Conservation (phyloP, 2,329 filamentous ascomycete species). For the Hypoxylon sp. region DNA sequence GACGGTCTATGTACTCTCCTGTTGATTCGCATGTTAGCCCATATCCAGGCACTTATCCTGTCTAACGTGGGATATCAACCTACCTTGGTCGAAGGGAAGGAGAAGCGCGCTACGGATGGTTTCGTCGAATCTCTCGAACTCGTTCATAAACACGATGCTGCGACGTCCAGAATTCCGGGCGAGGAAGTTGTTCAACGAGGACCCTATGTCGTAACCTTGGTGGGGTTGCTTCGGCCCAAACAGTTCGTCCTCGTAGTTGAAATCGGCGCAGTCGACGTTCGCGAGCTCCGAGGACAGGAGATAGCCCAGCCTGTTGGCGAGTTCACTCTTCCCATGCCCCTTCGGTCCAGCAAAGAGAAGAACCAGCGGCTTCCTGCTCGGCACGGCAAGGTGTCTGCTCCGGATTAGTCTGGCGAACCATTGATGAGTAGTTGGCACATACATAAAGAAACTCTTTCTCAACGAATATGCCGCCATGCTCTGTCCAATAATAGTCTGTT, state of each 20-base stretch:
- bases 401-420: conserved; percentile 1
- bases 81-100: conserved; percentile 54
- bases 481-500: conserved; percentile 35
- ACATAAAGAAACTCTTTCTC: conserved; percentile 30
- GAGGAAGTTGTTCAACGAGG: conserved; percentile 58
- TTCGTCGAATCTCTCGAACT: conserved; percentile 57
- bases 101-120: conserved; percentile 54
- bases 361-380: conserved; percentile 47
- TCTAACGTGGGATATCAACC: conserved; percentile 9
- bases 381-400: conserved; percentile 44
- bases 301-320: conserved; percentile 52
- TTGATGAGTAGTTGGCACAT: conserved; percentile 1
- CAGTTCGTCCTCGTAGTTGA: conserved; percentile 49
- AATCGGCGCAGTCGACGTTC: conserved; percentile 51
- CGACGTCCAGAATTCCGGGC: conserved; percentile 45
- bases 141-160: conserved; percentile 58
- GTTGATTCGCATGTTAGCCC: conserved; percentile 41
- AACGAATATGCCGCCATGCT: conserved; percentile 25
- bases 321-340: conserved; percentile 59
- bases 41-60: not conserved
- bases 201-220: conserved; percentile 47
- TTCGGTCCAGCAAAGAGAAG: conserved; percentile 57
- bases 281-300: conserved; percentile 50
- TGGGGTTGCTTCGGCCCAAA: conserved; percentile 53
- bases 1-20: conserved; percentile 52